phyloP scores from a whole-genome alignment of 129 eudicot genomes.

The sunflower (Helianthus annuus) region HanXRQr2.0-SUNRISE NC_035433.2:125181293-125181792 shows the following conservation, averaged over 20 bases:
- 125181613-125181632: slow-evolving; percentile 23
- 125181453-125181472: not conserved
- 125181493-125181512: slow-evolving; percentile 55
- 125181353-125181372: slow-evolving; percentile 80
- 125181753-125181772: slow-evolving; percentile 46
- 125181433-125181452: not conserved
- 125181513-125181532: slow-evolving; percentile 70
- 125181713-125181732: slow-evolving; percentile 47
- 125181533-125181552: slow-evolving; percentile 40
- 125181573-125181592: slow-evolving; percentile 35
- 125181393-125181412: slow-evolving; percentile 67
- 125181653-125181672: slow-evolving; percentile 50
- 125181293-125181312: slow-evolving; percentile 2
- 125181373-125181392: slow-evolving; percentile 66
- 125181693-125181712: slow-evolving; percentile 25
- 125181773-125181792: no score
- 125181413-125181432: slow-evolving; percentile 46
- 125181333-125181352: slow-evolving; percentile 89
- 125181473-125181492: slow-evolving; percentile 17
- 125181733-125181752: slow-evolving; percentile 31
- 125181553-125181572: not conserved
- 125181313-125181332: slow-evolving; percentile 99
- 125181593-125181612: slow-evolving; percentile 21
- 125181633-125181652: slow-evolving; percentile 43
- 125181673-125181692: slow-evolving; percentile 32